Percentiles rank a stretch among this genome's conserved stretches.
phyloP scores from a whole-genome alignment of 176 grass and related monocot genomes.

The Alopecurus myosuroides region DNA sequence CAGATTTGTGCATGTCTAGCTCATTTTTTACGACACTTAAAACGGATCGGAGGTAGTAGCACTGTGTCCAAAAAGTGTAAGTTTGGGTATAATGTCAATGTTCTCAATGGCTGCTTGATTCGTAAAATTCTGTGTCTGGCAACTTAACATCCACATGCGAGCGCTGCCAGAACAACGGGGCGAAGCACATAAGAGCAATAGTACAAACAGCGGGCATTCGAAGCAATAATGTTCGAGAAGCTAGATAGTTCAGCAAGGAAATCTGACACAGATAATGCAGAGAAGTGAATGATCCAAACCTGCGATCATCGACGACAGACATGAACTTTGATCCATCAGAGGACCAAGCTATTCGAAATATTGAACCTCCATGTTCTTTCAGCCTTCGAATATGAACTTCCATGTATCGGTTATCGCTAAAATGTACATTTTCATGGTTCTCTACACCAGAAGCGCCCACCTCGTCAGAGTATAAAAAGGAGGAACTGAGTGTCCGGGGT shows the following conservation, averaged over 20 bases:
- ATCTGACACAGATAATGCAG: neutral
- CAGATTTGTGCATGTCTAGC: no score
- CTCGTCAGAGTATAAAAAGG: neutral
- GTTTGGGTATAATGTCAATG: slow-evolving; percentile 28
- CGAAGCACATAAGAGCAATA: neutral
- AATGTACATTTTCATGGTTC: neutral
- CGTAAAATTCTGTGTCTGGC: slow-evolving; percentile 17
- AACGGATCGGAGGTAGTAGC: no score
- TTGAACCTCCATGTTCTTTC: slow-evolving; percentile 81
- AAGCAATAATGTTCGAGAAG: slow-evolving; percentile 12
- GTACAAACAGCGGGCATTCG: neutral
- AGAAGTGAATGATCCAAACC: slow-evolving; percentile 36
- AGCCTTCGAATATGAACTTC: slow-evolving; percentile 50
- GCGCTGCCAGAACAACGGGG: slow-evolving; percentile 67
- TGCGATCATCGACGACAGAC: slow-evolving; percentile 89
- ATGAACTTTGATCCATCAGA: slow-evolving; percentile 81
- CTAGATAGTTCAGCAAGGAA: neutral
- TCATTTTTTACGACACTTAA: no score
- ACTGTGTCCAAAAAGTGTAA: slow-evolving; percentile 77
- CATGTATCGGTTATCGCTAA: slow-evolving; percentile 20
- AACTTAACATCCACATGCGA: slow-evolving; percentile 63
- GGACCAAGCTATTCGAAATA: slow-evolving; percentile 83
- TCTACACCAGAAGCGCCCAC: neutral
- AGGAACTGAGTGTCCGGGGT: neutral
- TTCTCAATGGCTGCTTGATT: neutral